These are phyloP conservation scores for Arthrobotrys entomopaga DNA, from an alignment of 2,329 filamentous ascomycete species.

Conservation along the genomic window DNA sequence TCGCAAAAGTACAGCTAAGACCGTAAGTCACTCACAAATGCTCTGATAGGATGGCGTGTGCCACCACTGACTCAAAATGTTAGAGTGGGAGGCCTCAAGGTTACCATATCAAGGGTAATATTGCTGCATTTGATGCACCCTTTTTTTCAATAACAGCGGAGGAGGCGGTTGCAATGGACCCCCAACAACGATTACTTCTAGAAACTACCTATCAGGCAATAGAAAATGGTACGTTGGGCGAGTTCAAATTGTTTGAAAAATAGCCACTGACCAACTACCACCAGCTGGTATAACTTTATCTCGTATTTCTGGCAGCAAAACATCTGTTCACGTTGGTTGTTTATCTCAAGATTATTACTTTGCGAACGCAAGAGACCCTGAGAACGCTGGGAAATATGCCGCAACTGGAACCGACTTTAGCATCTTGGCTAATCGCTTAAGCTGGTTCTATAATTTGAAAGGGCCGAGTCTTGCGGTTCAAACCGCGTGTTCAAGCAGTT, in stretches of 20 bases:
- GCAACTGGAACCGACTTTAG: constrained; percentile 61
- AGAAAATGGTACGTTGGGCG: constrained; percentile 83
- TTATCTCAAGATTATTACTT: too few species aligned
- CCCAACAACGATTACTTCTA: constrained; percentile 80
- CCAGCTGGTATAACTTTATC: too few species aligned
- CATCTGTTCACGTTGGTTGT: too few species aligned
- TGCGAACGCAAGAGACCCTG: constrained; percentile 60
- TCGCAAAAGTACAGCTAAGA: too few species aligned
- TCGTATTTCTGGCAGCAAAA: too few species aligned
- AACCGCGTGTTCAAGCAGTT: constrained; percentile 69
- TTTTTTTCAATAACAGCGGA: constrained; percentile 90
- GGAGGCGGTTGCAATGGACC: constrained; percentile 80
- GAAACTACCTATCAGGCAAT: constrained; percentile 83
- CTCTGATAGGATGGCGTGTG: too few species aligned
- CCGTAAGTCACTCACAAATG: too few species aligned
- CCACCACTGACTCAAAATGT: neutral
- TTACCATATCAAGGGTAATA: constrained; percentile 71
- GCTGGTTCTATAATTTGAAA: constrained; percentile 63
- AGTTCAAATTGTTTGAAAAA: too few species aligned
- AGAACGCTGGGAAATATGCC: constrained; percentile 59
- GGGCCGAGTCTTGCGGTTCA: constrained; percentile 62
- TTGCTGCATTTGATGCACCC: constrained; percentile 79
- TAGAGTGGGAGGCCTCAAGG: constrained; percentile 9
- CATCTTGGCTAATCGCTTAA: constrained; percentile 65
- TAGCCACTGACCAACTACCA: too few species aligned